phyloP scores from a whole-genome alignment of 2,329 filamentous ascomycete genomes.

The Harringtonia lauricola region DNA sequence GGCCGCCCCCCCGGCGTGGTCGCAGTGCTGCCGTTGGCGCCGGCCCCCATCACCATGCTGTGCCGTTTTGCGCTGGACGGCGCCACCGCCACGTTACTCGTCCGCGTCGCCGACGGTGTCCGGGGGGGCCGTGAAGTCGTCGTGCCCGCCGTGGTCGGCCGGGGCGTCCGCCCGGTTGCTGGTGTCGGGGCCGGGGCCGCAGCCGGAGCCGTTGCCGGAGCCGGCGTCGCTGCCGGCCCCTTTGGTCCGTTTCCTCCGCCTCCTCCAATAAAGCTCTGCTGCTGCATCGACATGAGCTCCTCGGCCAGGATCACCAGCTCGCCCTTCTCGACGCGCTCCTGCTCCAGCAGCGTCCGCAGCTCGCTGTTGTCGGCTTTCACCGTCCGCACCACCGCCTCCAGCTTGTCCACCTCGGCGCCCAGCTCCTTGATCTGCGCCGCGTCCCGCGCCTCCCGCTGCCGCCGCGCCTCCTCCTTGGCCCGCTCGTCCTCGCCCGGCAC shows the following conservation, averaged over 20 bases:
- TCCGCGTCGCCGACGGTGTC: conserved; percentile 2
- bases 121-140: no score
- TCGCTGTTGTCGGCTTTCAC: conserved; percentile 60
- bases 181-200: conserved; percentile 6
- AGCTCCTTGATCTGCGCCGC: conserved; percentile 58
- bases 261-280: conserved; percentile 32
- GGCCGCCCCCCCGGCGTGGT: conserved; percentile 13
- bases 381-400: conserved; percentile 60
- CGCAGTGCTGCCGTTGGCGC: no score
- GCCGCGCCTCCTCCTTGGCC: conserved; percentile 37
- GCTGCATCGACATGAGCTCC: conserved; percentile 63
- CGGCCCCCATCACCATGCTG: conserved; percentile 13
- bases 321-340: conserved; percentile 72
- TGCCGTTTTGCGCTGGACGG: conserved; percentile 10
- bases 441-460: conserved; percentile 49
- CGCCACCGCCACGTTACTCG: conserved; percentile 7
- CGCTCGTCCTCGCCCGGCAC: conserved; percentile 31
- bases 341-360: conserved; percentile 54
- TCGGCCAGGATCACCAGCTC: conserved; percentile 73
- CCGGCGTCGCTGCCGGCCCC: background rate
- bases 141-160: no score
- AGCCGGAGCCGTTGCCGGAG: conserved; percentile 12
- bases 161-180: no score
- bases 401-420: conserved; percentile 62
- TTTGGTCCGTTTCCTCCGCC: background rate